Base-by-base conservation (phyloP, 192 early-diverging fungal genomes). In the Dissophora globulifera region DNA sequence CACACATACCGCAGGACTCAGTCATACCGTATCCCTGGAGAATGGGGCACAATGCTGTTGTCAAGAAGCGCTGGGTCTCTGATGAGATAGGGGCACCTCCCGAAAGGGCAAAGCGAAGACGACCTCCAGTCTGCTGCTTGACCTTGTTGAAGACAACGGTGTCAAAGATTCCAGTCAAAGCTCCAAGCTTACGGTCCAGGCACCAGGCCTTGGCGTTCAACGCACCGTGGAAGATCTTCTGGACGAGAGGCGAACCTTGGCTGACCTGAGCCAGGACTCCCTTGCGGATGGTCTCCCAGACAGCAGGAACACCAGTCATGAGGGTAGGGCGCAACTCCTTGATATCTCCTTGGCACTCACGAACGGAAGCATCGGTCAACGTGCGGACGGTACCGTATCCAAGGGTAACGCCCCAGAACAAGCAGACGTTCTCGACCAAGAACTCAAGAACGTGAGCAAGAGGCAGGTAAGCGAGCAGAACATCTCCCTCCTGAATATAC, bases 361-460 rank as follows among this genome's bases (percentile, higher is more conserved):
- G 85, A 26, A 91, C 87, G 7, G 85, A 86, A 19, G 82, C 80
- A 29, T 89, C 87, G 13, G 89, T 90, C 65, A 94, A 82, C 17
- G 93, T 93, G 53, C 90, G 88, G 41, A 89, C 83, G 23, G 85
- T 78, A 58, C 88, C 93, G 54, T 86, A 86, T 20, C 89, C 89
- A 30, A 91, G 82, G 16, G 86, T 82, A 17, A 92, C 76, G 40
- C 90, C 91, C 79, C 84, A 82, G 72, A 85, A 91, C 55, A 93
- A 54, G 68, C 85, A 86, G 41, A 83, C 78, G 38, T 87, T 84
- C 79, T 96, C 95, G 61, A 94, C 88, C 30, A 90, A 79, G 67
- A 96, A 93, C 80, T 95, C 95, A 33, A 96, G 79, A 23, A 98
- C 89, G 71, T 98, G 96, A 58, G 94, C 92, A 40, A 94, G 84